Evolutionary conservation across 2,329 filamentous ascomycete species (phyloP).

Genomic region (Pseudocercospora crystallina): DNA sequence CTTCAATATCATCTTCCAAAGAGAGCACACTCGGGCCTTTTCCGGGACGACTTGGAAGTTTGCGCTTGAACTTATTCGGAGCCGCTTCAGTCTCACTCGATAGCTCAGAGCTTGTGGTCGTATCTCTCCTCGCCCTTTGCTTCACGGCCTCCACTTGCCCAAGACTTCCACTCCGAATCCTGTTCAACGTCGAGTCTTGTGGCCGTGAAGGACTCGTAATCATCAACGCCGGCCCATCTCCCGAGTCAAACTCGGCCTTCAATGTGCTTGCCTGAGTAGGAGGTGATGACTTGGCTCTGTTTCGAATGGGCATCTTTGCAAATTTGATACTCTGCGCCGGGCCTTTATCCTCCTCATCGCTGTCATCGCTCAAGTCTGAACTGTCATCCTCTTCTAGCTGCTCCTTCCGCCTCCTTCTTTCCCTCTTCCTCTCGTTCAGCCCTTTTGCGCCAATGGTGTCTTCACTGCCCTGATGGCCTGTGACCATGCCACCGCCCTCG

Average conservation of each 20-base stretch:
- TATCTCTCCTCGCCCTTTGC: conserved; percentile 70
- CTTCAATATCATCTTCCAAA: conserved; percentile 26
- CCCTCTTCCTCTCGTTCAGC: conserved; percentile 52
- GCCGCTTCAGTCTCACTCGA: conserved; percentile 77
- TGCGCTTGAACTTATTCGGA: conserved; percentile 60
- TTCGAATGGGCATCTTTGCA: conserved; percentile 87
- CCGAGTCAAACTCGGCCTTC: conserved; percentile 16
- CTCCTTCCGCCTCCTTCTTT: conserved; percentile 66
- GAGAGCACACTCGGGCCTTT: conserved; percentile 45
- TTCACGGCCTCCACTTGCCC: conserved; percentile 64
- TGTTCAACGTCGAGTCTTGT: conserved; percentile 38
- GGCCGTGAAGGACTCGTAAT: conserved; percentile 50
- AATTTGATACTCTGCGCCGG: conserved; percentile 92
- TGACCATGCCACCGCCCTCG: conserved; percentile 71
- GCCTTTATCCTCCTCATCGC: conserved; percentile 67
- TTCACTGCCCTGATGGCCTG: conserved; percentile 61
- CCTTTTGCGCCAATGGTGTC: conserved; percentile 67
- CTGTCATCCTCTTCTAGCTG: conserved; percentile 83
- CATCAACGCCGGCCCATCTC: conserved; percentile 29
- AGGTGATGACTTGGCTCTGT: conserved; percentile 84
- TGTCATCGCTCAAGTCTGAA: conserved; percentile 80
- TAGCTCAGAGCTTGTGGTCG: conserved; percentile 78
- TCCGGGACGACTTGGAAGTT: conserved; percentile 54
- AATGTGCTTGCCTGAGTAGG: conserved; percentile 18
- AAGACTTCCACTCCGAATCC: conserved; percentile 66